These are phyloP conservation scores for Kwoniella botswanensis DNA, from an alignment of 768 basidiomycete species.

Conservation along the genomic window DNA sequence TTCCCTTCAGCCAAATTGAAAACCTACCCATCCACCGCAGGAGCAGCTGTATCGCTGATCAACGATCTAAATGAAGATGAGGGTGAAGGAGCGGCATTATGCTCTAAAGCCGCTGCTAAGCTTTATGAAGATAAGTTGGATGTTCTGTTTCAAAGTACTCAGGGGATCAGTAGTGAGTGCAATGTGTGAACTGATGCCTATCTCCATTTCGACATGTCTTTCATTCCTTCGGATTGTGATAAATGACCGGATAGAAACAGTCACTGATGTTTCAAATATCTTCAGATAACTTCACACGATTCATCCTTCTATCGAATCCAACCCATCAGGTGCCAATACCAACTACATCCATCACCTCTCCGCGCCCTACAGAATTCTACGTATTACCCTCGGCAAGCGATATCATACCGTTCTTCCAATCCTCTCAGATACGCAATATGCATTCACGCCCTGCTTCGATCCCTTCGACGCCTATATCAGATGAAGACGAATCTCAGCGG, in stretches of 20 bases:
- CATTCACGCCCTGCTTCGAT: constrained; percentile 17
- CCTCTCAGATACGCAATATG: background rate
- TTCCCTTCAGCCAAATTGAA: constrained; percentile 38
- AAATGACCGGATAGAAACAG: background rate
- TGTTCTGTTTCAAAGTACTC: constrained; percentile 44
- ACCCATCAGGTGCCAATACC: background rate
- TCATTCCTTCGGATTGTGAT: background rate
- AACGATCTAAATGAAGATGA: background rate
- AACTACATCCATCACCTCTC: background rate
- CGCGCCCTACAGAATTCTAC: constrained; percentile 18
- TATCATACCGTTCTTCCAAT: constrained; percentile 5
- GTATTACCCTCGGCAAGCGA: constrained; percentile 4
- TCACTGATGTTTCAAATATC: background rate
- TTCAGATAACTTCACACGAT: constrained; percentile 54
- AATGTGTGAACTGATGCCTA: background rate
- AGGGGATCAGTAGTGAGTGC: constrained; percentile 44
- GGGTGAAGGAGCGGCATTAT: constrained; percentile 51
- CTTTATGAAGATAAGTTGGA: constrained; percentile 36
- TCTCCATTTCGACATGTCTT: background rate
- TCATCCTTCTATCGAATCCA: constrained; percentile 41
- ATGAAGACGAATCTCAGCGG: background rate
- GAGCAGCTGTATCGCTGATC: constrained; percentile 46
- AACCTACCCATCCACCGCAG: constrained; percentile 49
- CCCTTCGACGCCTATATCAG: background rate
- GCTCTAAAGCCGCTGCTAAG: constrained; percentile 41